Percentiles rank a stretch among this genome's conserved stretches.
phyloP scores from a whole-genome alignment of 208 protist genomes.

The Acanthamoeba rhysodes region DNA sequence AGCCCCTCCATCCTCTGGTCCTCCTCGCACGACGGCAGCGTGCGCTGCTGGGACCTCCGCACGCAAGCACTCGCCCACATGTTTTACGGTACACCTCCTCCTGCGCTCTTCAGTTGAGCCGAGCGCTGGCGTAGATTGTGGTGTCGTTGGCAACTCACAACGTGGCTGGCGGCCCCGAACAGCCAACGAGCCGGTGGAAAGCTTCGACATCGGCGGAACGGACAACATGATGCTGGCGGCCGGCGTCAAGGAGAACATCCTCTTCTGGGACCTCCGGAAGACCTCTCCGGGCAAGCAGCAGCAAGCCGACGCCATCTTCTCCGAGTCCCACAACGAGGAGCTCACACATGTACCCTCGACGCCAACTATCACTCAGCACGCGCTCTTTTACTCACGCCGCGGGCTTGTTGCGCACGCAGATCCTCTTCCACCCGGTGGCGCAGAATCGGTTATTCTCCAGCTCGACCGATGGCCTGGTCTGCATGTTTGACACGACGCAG shows the following conservation, averaged over 20 bases:
- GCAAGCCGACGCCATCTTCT: slow-evolving; percentile 10
- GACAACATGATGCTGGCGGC: slow-evolving; percentile 34
- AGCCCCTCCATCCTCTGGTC: slow-evolving; percentile 34
- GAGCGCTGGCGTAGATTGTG: no score
- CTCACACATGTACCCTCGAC: background rate
- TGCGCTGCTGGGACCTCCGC: slow-evolving; percentile 50
- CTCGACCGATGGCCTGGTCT: slow-evolving; percentile 46
- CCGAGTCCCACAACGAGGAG: slow-evolving; percentile 45
- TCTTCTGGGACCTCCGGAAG: slow-evolving; percentile 66
- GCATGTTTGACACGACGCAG: slow-evolving; percentile 44
- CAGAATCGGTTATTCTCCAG: slow-evolving; percentile 22
- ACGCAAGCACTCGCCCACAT: background rate
- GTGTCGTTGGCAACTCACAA: background rate
- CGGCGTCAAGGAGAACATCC: slow-evolving; percentile 39
- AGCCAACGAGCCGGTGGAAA: background rate
- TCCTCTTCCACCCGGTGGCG: background rate
- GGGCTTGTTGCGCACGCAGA: background rate
- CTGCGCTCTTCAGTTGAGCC: background rate
- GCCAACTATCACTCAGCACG: background rate
- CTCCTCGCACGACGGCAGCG: slow-evolving; percentile 50
- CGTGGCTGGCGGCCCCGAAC: no score
- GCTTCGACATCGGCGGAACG: background rate
- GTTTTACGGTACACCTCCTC: background rate
- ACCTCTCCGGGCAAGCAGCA: slow-evolving; percentile 14
- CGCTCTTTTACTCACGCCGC: background rate